A percentile compares a stretch with the other conserved stretches of the same genome.
Evolutionary conservation across 1,284 basidiomycete genomes (phyloP).

Genomic region (Cronartium ribicola): DNA sequence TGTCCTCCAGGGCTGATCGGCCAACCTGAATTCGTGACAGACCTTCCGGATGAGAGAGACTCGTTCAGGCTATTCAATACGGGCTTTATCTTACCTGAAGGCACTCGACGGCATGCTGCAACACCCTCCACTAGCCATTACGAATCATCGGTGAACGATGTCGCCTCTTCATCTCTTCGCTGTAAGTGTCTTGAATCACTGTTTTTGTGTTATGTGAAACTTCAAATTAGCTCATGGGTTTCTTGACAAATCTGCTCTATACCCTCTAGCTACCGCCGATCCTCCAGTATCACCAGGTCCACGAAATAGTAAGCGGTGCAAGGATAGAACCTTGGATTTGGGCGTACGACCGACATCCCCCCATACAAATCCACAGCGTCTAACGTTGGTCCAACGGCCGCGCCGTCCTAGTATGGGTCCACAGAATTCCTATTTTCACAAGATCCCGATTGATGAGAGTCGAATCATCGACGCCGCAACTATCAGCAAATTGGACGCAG

Average conservation of each 20-base stretch:
- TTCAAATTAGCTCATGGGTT: background rate
- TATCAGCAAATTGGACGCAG: background rate
- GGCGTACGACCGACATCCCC: background rate
- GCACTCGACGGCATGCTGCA: conserved; percentile 24
- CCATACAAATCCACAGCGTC: conserved; percentile 19
- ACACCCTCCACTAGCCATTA: conserved; percentile 13
- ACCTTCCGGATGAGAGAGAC: conserved; percentile 38
- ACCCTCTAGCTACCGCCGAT: conserved; percentile 1
- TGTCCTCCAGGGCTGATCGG: conserved; percentile 9
- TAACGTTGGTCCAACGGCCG: conserved; percentile 19
- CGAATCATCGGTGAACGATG: conserved; percentile 11
- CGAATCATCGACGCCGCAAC: background rate
- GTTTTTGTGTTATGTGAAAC: background rate
- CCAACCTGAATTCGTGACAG: conserved; percentile 33
- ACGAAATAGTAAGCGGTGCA: conserved; percentile 9
- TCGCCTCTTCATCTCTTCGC: conserved; percentile 6
- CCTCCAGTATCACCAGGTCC: conserved; percentile 3
- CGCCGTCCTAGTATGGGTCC: background rate
- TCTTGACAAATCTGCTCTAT: background rate
- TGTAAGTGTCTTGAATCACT: background rate
- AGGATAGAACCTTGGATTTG: conserved; percentile 14
- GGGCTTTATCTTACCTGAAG: conserved; percentile 34
- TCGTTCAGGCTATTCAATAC: conserved; percentile 42
- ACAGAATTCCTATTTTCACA: background rate
- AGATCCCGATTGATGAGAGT: background rate